Evolutionary conservation across 768 basidiomycete species (phyloP), one percentile per base, ranked within the genome.

Genomic region (Russula griseocarnosa): DNA sequence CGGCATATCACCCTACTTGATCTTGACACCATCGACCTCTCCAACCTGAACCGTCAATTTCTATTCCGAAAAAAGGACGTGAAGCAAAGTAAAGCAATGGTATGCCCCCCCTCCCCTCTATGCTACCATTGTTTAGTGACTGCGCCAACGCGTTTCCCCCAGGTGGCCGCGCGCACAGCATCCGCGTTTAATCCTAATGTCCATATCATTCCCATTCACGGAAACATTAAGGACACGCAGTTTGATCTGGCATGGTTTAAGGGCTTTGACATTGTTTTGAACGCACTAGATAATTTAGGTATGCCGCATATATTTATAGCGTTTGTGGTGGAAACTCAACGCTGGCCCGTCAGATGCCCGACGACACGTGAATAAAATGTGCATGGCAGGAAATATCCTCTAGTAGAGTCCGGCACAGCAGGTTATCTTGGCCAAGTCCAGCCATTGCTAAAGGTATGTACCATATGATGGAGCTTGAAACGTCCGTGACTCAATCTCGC

Each of bases 361-460:
- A 53, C 79, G 93, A 72, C 96, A 98, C 72, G 94, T 98, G 55
- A 98, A 98, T 78, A 90, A 88, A 72, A 94, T 99, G 87, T 98
- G 97, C 74, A 90, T 97, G 81, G 94, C 96, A 1, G 92, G 90
- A 5, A 80, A 83, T 58, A 83, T 96, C 95, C 95, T 0, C 80
- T 98, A 8, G 92, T 99, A 24, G 97, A 99, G 72, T 94, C 92
- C 10, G 97, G 97, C 3, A 98, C 97, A 3, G 93, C 94, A 5
- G 97, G 97, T 0, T 99, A 98, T 73, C 81, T 97, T 7, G 97
- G 97, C 14, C 97, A 99, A 72, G 96, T 98, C 0, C 95, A 97
- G 66, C 96, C 97, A 24, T 79, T 98, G 50, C 76, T 93, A 58
- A 93, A 93, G 81, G 94, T 92, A 61, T 58, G 74, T 62, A 8